phyloP scores from a whole-genome alignment of 2,329 filamentous ascomycete genomes.

The Aspergillus niger region DNA sequence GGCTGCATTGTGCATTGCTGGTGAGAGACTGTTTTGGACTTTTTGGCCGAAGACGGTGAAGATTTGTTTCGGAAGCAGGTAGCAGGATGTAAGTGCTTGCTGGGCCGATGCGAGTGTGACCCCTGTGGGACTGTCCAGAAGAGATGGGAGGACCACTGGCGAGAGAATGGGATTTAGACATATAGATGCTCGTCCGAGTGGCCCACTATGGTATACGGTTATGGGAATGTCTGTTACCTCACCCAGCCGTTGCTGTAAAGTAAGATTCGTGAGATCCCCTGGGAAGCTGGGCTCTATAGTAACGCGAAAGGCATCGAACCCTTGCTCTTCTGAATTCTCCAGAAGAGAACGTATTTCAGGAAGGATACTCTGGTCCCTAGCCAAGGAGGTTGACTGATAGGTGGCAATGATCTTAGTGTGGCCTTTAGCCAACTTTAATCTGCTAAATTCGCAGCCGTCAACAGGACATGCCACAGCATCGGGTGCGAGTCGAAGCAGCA shows the following conservation, averaged over 20 bases:
- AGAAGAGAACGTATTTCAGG: neutral
- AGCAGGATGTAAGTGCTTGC: neutral
- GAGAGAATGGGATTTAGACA: neutral
- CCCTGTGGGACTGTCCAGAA: neutral
- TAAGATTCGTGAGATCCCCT: neutral
- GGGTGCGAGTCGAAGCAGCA: neutral
- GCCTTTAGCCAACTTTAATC: neutral
- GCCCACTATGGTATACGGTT: neutral
- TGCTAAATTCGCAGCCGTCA: neutral
- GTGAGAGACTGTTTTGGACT: constrained; percentile 27
- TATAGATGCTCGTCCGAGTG: neutral
- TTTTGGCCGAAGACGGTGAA: constrained; percentile 29
- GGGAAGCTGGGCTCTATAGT: neutral
- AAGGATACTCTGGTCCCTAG: neutral
- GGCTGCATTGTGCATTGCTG: constrained; percentile 30
- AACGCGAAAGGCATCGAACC: neutral
- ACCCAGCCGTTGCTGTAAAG: neutral
- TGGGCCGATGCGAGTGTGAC: neutral
- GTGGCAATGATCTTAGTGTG: neutral
- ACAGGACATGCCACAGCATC: neutral
- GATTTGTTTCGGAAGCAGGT: neutral
- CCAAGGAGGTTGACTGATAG: neutral
- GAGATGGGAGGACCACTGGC: neutral
- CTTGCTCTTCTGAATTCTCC: neutral
- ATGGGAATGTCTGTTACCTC: neutral